Base-by-base conservation (phyloP, 495 filamentous ascomycete genomes). In the Tuber brumale region DNA sequence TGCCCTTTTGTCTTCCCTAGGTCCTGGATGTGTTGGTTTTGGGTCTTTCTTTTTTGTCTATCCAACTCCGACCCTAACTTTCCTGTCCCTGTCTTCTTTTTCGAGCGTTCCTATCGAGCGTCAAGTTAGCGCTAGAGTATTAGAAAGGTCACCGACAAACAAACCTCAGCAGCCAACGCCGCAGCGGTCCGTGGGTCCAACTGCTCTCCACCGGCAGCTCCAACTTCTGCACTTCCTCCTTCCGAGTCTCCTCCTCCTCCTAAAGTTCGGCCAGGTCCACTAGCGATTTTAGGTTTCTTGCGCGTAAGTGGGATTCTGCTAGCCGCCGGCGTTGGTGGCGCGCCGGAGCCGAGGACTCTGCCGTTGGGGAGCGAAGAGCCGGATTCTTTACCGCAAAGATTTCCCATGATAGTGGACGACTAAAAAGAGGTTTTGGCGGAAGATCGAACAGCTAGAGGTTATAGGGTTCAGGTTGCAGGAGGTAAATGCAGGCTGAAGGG, bases 21-120 rank as follows among this genome's bases (percentile, higher is more conserved):
- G 37, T 80, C 78, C 37, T 80, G 78, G 70, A 80, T 80, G 57
- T 71, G 78, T 27, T 76, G 78, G 23, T 80, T 80, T 43, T 80
- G 78, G 46, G 78, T 80, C 31, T 80, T 80, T 46, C 78, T 43
- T 31, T 73, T 80, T 41, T 76, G 73, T 21, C 76, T 77, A 48
- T 80, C 77, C 37, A 80, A 51, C 51, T 80, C 76, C 35, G 70
- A 43, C 43, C 70, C 70, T 35, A 80, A 70, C 61, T 80, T 80
- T 41, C 78, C 78, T 27, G 61, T 75, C 69, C 73, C 79, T 48
- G 70, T 73, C 31, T 66, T 35, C 39, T 71, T 79, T 31, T 80
- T 80, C 46, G 72, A 48, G 37, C 78, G 78, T 80, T 80, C 72
- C 78, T 80, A 70, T 69, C 71, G 27, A 57, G 39, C 70, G 72